These are phyloP conservation scores for Emiliania huxleyi DNA, from an alignment of 78 protist species.

Conservation along the genomic window DNA sequence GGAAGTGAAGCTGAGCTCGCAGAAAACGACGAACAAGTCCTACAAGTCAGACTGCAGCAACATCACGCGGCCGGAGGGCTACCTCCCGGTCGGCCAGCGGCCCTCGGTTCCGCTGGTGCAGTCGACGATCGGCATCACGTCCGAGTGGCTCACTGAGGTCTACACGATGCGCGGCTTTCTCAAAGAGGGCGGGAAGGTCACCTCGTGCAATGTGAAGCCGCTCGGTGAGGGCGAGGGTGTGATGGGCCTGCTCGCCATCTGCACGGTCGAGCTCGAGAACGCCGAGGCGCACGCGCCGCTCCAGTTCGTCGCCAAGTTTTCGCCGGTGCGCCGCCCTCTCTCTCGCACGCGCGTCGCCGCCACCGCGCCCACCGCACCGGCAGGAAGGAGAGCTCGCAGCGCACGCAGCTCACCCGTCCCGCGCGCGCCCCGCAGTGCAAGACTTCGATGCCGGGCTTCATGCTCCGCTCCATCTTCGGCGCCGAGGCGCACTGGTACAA, in stretches of 20 bases:
- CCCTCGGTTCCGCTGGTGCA: neutral
- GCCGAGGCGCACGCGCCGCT: neutral
- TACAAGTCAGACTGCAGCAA: neutral
- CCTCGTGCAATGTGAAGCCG: neutral
- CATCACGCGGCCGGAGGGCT: neutral
- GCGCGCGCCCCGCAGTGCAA: neutral
- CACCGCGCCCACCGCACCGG: neutral
- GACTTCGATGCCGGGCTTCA: neutral
- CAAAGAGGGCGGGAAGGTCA: neutral
- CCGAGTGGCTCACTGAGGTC: neutral
- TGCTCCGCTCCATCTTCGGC: neutral
- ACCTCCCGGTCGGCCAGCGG: neutral
- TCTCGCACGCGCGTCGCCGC: neutral
- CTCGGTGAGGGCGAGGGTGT: neutral
- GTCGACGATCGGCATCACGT: neutral
- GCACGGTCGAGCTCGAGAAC: neutral
- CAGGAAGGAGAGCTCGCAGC: no score
- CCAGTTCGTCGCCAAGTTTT: neutral
- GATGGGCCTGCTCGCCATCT: neutral
- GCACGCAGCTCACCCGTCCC: no score
- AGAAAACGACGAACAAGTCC: neutral
- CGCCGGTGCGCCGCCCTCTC: neutral
- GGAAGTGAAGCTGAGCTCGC: neutral
- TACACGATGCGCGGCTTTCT: neutral
- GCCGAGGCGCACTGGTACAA: constrained; percentile 4